Percentiles rank a stretch among this genome's conserved stretches.
Evolutionary conservation across 2,329 filamentous ascomycete genomes (phyloP).

Genomic region (Xylariaceae sp.): DNA sequence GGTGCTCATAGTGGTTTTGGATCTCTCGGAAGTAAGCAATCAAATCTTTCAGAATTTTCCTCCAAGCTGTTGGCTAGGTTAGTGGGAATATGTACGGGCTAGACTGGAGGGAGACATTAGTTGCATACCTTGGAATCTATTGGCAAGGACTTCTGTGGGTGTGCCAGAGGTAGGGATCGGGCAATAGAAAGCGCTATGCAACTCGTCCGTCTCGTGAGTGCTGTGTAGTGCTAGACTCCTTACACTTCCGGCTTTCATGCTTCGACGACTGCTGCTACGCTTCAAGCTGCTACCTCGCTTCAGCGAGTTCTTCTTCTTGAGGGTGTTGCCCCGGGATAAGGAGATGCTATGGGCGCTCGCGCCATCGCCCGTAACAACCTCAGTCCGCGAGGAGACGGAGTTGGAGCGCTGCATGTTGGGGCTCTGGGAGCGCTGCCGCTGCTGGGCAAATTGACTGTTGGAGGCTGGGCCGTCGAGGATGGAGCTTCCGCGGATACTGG

Average conservation of each 20-base stretch:
- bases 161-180: conserved; percentile 85
- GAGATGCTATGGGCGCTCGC: conserved; percentile 34
- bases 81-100: not conserved
- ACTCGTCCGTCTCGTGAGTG: conserved; percentile 63
- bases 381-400: conserved; percentile 54
- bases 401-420: conserved; percentile 57
- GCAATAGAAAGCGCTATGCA: conserved; percentile 82
- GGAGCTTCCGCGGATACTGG: conserved; percentile 64
- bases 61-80: conserved; percentile 64
- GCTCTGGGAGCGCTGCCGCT: conserved; percentile 24
- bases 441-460: conserved; percentile 18
- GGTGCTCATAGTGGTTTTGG: conserved; percentile 81
- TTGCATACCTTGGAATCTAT: conserved; percentile 78
- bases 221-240: conserved; percentile 74
- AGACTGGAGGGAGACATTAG: not conserved
- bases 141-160: conserved; percentile 83
- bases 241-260: conserved; percentile 82
- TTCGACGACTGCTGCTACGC: conserved; percentile 76
- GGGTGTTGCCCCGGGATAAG: conserved; percentile 61
- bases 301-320: conserved; percentile 85
- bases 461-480: conserved; percentile 50
- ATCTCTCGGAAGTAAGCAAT: conserved; percentile 94
- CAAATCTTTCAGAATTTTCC: conserved; percentile 90
- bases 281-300: conserved; percentile 71
- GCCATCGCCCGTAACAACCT: conserved; percentile 44